Evolutionary conservation across 1,139 yeast species (phyloP).

Genomic region (Lodderomyces metapsilosis): DNA sequence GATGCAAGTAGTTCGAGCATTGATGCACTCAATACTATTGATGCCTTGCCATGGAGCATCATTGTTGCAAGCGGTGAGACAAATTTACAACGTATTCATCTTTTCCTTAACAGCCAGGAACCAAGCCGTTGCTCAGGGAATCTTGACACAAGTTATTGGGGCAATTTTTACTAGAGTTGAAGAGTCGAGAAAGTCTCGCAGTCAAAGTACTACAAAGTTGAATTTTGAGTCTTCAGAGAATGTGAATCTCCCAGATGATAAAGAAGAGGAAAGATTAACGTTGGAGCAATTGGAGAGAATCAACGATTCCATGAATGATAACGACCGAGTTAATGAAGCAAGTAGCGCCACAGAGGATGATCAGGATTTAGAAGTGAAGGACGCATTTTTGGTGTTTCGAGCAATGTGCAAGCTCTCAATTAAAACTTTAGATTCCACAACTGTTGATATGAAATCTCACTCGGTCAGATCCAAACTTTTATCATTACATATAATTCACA

Average conservation of each 20-base stretch:
- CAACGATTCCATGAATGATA: conserved; percentile 51
- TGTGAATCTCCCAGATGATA: conserved; percentile 1
- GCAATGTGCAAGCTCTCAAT: conserved; percentile 93
- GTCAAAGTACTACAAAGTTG: conserved; percentile 13
- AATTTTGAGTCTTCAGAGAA: conserved; percentile 1
- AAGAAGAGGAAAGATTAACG: conserved; percentile 44
- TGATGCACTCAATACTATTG: conserved; percentile 80
- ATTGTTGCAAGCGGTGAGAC: conserved; percentile 85
- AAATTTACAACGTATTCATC: conserved; percentile 87
- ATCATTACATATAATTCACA: conserved; percentile 84
- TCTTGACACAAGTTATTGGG: conserved; percentile 85
- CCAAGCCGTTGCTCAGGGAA: conserved; percentile 95
- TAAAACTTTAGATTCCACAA: conserved; percentile 69
- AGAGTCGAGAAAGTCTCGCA: conserved; percentile 22
- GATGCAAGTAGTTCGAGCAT: conserved; percentile 86
- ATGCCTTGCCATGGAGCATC: conserved; percentile 91
- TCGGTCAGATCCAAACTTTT: conserved; percentile 87
- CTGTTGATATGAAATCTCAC: conserved; percentile 83
- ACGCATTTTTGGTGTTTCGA: conserved; percentile 88
- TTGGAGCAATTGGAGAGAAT: conserved; percentile 56
- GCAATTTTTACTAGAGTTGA: conserved; percentile 78
- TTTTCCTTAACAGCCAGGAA: conserved; percentile 77
- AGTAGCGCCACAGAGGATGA: conserved; percentile 45
- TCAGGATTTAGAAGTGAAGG: conserved; percentile 76
- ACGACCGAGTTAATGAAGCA: conserved; percentile 51